Evolutionary conservation across 1,284 basidiomycete genomes (phyloP), one percentile per base, ranked within the genome.

Genomic region (Caloboletus firmus): DNA sequence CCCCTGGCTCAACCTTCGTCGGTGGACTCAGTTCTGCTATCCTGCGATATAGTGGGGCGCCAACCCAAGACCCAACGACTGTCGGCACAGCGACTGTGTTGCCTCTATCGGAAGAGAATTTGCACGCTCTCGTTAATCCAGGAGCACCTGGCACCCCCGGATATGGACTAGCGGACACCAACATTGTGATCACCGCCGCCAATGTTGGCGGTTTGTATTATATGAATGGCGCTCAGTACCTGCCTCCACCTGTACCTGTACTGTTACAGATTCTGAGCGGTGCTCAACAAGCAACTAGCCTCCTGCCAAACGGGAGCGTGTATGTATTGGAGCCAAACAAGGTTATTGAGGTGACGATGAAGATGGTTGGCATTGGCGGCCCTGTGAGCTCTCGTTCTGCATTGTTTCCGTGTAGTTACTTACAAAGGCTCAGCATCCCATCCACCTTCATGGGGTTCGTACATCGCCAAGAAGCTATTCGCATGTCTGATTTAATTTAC

Each of bases 21-120:
- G 70, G 69, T 10, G 78, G 78, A 4, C 59, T 75, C 18, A 82
- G 77, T 62, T 74, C 74, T 2, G 83, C 82, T 4, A 80, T 85
- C 54, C 62, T 85, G 12, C 75, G 79, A 30, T 86, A 86, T 62
- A 59, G 47, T 0, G 77, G 77, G 10, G 82, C 83, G 3, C 59
- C 67, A 0, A 55, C 50, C 3, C 54, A 45, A 4, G 79, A 82
- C 17, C 82, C 80, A 0, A 73, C 62, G 4, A 73, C 74, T 0
- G 58, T 54, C 0, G 62, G 66, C 30, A 59, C 60, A 0, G 57
- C 65, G 1, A 67, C 59, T 52, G 59, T 58, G 1, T 60, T 61
- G 2, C 57, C 66, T 5, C 51, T 75, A 28, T 8, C 60, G 20
- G 75, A 77, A 47, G 61, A 61, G 13, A 65, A 71, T 43, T 57